phyloP scores from a whole-genome alignment of 1,284 basidiomycete species.

The Termitomyces sp. region DNA sequence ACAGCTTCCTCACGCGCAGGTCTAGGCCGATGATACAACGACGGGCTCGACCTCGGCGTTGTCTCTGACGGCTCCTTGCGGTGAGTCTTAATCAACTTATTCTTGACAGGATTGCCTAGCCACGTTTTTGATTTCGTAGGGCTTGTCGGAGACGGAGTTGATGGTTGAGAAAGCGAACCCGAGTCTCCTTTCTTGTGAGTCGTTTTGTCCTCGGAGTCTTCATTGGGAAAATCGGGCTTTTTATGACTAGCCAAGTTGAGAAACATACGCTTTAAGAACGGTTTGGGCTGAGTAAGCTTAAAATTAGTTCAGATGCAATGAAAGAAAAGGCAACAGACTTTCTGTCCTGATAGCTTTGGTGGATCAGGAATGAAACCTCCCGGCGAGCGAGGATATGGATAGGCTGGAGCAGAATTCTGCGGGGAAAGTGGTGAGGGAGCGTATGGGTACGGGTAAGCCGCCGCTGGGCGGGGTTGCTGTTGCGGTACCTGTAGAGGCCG shows the following conservation, averaged over 20 bases:
- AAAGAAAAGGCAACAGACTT: not conserved
- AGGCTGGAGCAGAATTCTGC: not conserved
- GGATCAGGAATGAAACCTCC: not conserved
- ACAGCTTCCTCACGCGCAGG: not conserved
- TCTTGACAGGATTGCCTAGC: slow-evolving; percentile 4
- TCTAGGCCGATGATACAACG: not conserved
- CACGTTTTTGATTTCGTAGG: not conserved
- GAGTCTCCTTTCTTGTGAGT: too few relatives aligned
- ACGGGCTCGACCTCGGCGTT: not conserved
- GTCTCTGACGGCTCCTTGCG: not conserved
- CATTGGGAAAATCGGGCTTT: not conserved
- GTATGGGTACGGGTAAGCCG: not conserved
- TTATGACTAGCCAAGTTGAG: not conserved
- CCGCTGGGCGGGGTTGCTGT: not conserved
- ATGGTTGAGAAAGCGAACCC: not conserved
- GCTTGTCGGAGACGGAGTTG: not conserved
- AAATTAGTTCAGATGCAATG: not conserved
- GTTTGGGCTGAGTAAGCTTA: not conserved
- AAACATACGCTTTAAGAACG: slow-evolving; percentile 1
- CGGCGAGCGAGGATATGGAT: not conserved
- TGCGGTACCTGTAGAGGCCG: not conserved
- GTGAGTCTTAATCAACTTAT: not conserved
- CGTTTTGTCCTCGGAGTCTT: not conserved
- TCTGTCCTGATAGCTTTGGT: not conserved
- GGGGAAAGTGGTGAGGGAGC: slow-evolving; percentile 2